Conservation (phyloP, 305 asterid genomes). For the Solanum aculeatissimum region DNA sequence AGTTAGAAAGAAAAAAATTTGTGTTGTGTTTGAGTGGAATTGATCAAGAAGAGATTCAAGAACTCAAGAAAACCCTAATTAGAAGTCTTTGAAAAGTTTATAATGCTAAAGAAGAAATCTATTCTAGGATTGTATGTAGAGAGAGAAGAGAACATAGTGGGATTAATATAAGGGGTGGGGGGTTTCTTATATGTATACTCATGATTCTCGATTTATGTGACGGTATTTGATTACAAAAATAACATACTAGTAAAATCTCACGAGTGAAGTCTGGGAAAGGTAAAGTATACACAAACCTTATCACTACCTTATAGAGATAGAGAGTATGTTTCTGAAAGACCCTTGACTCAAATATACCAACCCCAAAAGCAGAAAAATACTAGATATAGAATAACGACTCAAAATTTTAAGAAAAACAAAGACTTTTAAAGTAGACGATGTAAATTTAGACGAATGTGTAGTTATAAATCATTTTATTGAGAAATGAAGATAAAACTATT, state of each 20-base stretch:
- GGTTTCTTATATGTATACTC: neutral
- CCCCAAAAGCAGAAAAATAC: too few relatives aligned
- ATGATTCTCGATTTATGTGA: neutral
- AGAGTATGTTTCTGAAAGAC: too few relatives aligned
- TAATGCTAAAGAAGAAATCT: neutral
- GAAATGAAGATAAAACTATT: neutral
- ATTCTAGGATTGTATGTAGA: neutral
- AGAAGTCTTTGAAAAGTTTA: neutral
- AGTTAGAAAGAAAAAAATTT: neutral
- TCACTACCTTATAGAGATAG: too few relatives aligned
- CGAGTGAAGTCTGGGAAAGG: too few relatives aligned
- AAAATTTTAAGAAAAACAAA: accelerated
- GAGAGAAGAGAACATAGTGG: neutral
- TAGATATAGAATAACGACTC: too few relatives aligned
- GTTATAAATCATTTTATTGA: neutral
- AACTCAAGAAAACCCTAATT: neutral
- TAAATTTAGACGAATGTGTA: neutral
- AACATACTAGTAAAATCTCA: too few relatives aligned
- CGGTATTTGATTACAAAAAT: neutral
- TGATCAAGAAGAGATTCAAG: neutral
- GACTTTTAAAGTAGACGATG: neutral
- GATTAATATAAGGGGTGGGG: neutral
- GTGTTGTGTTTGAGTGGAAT: neutral
- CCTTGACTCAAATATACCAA: too few relatives aligned
- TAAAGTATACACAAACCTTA: too few relatives aligned